Evolutionary conservation across 129 eudicot species (phyloP).

Genomic region (Escallonia herrerae): DNA sequence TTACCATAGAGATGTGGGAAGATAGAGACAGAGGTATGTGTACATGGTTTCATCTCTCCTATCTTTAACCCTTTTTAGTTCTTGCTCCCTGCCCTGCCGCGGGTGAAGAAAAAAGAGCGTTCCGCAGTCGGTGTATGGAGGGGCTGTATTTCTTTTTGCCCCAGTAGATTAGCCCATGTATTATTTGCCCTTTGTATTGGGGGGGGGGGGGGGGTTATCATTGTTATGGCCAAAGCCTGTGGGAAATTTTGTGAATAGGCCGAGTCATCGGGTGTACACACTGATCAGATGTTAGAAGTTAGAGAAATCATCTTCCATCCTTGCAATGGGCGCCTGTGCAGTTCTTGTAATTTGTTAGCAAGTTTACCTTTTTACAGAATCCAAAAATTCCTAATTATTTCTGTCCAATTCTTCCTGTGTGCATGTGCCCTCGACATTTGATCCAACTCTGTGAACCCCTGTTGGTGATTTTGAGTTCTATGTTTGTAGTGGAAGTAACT

Average conservation of each 20-base stretch:
- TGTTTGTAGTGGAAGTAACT: too few relatives aligned
- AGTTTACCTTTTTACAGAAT: neutral
- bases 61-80: slow-evolving; percentile 8
- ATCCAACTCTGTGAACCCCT: too few relatives aligned
- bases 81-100: neutral
- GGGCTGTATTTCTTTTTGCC: slow-evolving; percentile 29
- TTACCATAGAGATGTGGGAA: slow-evolving; percentile 26
- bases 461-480: too few relatives aligned
- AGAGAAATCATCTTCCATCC: slow-evolving; percentile 15
- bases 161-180: slow-evolving; percentile 47
- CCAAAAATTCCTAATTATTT: too few relatives aligned
- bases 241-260: slow-evolving; percentile 60
- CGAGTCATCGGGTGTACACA: slow-evolving; percentile 28
- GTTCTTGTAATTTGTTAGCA: slow-evolving; percentile 7
- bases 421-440: too few relatives aligned
- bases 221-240: slow-evolving; percentile 57
- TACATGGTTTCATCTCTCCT: slow-evolving; percentile 48
- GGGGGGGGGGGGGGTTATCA: slow-evolving; percentile 34
- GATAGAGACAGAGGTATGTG: slow-evolving; percentile 59
- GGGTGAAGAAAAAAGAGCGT: too few relatives aligned
- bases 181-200: slow-evolving; percentile 37
- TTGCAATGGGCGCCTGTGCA: slow-evolving; percentile 1
- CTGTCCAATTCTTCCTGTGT: too few relatives aligned
- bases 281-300: slow-evolving; percentile 36
- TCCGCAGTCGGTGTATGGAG: slow-evolving; percentile 4